These are phyloP conservation scores for Barbarea vulgaris DNA, from an alignment of 345 rosid genomes.

Conservation along the genomic window DNA sequence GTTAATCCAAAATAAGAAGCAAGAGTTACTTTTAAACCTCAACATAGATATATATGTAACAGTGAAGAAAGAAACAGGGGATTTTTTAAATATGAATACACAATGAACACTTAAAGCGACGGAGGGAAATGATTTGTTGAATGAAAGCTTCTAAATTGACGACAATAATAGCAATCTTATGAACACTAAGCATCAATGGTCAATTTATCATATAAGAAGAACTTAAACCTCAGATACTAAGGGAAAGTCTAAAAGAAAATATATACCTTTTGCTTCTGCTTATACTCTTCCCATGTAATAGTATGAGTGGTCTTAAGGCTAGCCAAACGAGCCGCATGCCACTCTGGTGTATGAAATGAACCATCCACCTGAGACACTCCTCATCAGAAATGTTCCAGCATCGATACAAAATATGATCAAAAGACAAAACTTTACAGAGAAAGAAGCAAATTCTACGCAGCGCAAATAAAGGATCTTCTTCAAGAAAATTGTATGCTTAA, in stretches of 20 bases:
- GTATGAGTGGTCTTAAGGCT: conserved; percentile 95
- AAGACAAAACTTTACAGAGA: conserved; percentile 9
- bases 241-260: too few species aligned
- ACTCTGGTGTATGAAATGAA: conserved; percentile 99
- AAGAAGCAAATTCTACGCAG: conserved; percentile 9
- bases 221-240: too few species aligned
- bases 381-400: conserved; percentile 79
- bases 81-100: neutral
- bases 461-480: neutral
- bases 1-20: neutral
- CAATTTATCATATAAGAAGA: neutral
- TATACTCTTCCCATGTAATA: conserved; percentile 92
- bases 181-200: conserved; percentile 1
- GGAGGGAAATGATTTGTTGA: neutral
- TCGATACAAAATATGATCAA: neutral
- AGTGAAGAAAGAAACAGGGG: neutral
- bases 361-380: conserved; percentile 99
- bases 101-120: neutral
- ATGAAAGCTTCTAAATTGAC: conserved; percentile 1
- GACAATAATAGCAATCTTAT: neutral
- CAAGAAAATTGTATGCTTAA: neutral
- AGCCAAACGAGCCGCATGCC: conserved; percentile 99
- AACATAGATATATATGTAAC: neutral
- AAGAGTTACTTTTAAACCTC: neutral
- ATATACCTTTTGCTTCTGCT: conserved; percentile 94